These are phyloP conservation scores for Eutrema heterophyllum DNA, from an alignment of 345 rosid genomes.

Conservation along the genomic window DNA sequence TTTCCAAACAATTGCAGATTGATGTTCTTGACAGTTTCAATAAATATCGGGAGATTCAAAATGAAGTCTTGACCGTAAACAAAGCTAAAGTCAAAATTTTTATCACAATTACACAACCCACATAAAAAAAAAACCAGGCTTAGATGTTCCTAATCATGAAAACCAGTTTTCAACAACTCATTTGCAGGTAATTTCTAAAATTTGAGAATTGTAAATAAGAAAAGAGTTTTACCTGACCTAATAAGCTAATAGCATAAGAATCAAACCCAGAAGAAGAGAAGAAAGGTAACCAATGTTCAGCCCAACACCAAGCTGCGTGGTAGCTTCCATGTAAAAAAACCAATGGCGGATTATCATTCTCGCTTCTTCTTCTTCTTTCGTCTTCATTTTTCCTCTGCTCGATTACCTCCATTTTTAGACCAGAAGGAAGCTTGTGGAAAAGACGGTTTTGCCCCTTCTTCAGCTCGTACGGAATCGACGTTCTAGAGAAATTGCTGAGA, in stretches of 20 bases:
- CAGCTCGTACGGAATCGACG: constrained; percentile 46
- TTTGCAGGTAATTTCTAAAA: neutral
- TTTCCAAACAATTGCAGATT: neutral
- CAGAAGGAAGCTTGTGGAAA: constrained; percentile 75
- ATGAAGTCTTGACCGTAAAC: neutral
- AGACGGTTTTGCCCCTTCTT: constrained; percentile 62
- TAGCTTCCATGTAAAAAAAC: constrained; percentile 91
- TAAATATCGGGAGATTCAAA: neutral
- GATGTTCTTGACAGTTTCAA: neutral
- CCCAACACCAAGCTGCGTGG: constrained; percentile 99
- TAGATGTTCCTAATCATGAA: neutral
- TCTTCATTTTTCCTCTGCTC: constrained; percentile 44
- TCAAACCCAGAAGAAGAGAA: constrained; percentile 75
- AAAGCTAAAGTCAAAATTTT: neutral
- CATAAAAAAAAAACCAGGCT: neutral
- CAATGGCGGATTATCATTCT: constrained; percentile 44
- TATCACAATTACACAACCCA: neutral
- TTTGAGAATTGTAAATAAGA: neutral
- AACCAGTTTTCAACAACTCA: neutral
- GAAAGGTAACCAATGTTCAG: constrained; percentile 86
- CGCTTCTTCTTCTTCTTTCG: neutral
- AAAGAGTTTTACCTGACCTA: constrained; percentile 55
- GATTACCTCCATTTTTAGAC: constrained; percentile 74
- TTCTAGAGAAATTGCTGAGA: constrained; percentile 24
- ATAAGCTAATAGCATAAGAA: constrained; percentile 74